These are phyloP conservation scores for Venturiaceae sp. DNA, from an alignment of 2,329 filamentous ascomycete species.

Conservation along the genomic window DNA sequence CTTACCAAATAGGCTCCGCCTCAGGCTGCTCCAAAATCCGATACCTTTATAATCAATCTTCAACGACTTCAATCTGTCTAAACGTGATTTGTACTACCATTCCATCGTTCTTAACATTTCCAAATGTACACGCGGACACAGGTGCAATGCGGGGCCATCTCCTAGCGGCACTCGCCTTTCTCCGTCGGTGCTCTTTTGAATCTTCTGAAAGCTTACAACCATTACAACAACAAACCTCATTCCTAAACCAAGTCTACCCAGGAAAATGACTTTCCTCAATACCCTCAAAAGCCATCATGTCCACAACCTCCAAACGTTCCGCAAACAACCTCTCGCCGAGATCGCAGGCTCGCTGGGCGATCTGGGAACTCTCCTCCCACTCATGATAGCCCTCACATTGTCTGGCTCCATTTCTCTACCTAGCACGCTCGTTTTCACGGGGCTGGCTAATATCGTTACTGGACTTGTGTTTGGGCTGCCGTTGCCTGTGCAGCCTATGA, in stretches of 20 bases:
- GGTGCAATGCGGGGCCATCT: no score
- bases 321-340: constrained; percentile 54
- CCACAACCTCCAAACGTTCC: constrained; percentile 34
- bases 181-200: background rate
- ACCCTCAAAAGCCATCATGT: background rate
- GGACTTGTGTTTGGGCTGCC: constrained; percentile 80
- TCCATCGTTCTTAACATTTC: background rate
- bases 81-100: no score
- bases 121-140: background rate
- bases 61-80: background rate
- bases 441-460: constrained; percentile 75
- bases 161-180: no score
- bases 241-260: background rate
- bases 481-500: constrained; percentile 81
- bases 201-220: no score
- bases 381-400: constrained; percentile 76
- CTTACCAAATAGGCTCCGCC: background rate
- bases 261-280: background rate
- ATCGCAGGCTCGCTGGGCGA: constrained; percentile 85
- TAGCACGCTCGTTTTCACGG: constrained; percentile 79
- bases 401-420: constrained; percentile 72
- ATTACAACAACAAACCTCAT: background rate
- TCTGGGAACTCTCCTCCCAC: constrained; percentile 77
- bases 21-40: background rate
- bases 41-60: background rate